Evolutionary conservation across 345 rosid species (phyloP).

Genomic region (Corchorus capsularis): DNA sequence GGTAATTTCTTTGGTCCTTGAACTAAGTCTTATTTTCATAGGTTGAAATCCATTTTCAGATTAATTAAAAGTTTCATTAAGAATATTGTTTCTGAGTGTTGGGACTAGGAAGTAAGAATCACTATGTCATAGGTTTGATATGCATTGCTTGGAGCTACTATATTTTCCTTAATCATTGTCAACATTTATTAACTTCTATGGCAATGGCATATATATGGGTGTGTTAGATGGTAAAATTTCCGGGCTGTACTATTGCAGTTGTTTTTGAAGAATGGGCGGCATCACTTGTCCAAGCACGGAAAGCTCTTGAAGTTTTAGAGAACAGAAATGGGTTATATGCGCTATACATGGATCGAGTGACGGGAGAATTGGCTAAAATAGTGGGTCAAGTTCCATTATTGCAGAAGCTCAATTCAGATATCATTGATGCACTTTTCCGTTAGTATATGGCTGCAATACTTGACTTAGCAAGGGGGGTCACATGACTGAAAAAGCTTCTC

Average conservation of each 20-base stretch:
- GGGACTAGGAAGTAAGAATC: no score
- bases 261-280: conserved; percentile 75
- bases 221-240: not conserved
- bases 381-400: conserved; percentile 51
- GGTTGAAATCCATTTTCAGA: no score
- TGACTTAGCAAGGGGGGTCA: not conserved
- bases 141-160: no score
- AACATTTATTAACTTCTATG: no score
- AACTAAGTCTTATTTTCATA: no score
- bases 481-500: not conserved
- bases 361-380: conserved; percentile 61
- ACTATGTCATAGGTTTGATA: no score
- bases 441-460: conserved; percentile 14
- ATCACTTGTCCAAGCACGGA: conserved; percentile 64
- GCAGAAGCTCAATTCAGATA: conserved; percentile 52
- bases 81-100: no score
- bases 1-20: no score
- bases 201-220: not conserved
- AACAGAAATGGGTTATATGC: conserved; percentile 73
- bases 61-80: no score
- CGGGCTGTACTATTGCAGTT: conserved; percentile 40
- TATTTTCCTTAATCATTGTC: no score
- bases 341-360: conserved; percentile 78
- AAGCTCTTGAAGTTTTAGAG: conserved; percentile 65
- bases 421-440: conserved; percentile 48